Evolutionary conservation across 2,329 filamentous ascomycete genomes (phyloP).

Genomic region (Trichoderma guizhouense): DNA sequence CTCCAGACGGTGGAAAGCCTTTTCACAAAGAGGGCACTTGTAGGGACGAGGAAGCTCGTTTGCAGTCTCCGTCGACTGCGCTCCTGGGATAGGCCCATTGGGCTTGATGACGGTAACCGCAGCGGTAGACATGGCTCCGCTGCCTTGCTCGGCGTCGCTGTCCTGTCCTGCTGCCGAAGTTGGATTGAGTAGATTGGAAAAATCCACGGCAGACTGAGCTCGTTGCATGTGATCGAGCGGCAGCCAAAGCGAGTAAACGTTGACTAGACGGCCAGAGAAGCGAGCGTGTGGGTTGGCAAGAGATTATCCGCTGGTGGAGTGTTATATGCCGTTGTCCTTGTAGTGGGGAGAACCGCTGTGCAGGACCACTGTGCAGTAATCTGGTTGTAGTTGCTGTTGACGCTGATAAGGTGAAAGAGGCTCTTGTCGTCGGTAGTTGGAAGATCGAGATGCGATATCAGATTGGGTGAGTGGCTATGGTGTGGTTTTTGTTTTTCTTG

Average conservation of each 20-base stretch:
- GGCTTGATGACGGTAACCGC: conserved; percentile 57
- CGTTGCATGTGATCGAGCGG: conserved; percentile 66
- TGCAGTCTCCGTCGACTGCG: conserved; percentile 54
- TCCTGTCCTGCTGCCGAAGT: conserved; percentile 27
- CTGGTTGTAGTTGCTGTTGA: neutral
- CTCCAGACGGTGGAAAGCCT: conserved; percentile 96
- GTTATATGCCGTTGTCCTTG: neutral
- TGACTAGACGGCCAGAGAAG: neutral
- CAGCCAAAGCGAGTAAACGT: neutral
- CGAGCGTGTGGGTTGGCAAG: neutral
- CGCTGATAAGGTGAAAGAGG: neutral
- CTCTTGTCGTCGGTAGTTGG: conserved; percentile 6
- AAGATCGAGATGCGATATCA: conserved; percentile 3
- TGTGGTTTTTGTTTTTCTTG: conserved; percentile 2
- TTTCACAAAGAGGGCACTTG: conserved; percentile 97
- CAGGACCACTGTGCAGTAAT: neutral
- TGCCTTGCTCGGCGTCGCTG: conserved; percentile 30
- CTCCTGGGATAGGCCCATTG: conserved; percentile 59
- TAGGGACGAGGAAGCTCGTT: conserved; percentile 88
- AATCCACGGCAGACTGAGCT: conserved; percentile 69
- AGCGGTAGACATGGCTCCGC: conserved; percentile 47
- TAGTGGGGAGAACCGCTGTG: neutral
- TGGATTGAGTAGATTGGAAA: conserved; percentile 72
- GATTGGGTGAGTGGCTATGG: neutral
- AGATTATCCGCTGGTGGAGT: neutral